phyloP scores from a whole-genome alignment of 2,329 filamentous ascomycete genomes.

The Talaromyces sp. region DNA sequence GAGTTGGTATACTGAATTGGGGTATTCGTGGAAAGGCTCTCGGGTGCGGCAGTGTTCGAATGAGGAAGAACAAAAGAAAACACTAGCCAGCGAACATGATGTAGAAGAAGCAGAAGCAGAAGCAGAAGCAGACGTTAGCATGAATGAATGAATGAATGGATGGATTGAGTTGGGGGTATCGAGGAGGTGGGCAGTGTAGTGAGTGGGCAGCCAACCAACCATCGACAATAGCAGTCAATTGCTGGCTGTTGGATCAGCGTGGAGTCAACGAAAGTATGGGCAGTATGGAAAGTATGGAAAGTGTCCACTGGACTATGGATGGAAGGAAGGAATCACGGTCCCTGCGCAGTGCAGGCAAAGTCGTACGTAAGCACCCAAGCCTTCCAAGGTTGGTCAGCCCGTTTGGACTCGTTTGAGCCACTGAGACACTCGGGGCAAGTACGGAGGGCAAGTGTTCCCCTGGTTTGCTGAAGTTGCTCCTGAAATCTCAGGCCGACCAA shows the following conservation, averaged over 20 bases:
- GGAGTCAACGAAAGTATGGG: not conserved
- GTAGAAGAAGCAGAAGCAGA: not conserved
- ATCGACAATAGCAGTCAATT: not conserved
- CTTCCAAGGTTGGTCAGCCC: too few relatives aligned
- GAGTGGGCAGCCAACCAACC: constrained; percentile 2
- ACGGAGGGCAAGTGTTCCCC: not conserved
- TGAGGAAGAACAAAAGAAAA: not conserved
- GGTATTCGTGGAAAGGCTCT: not conserved
- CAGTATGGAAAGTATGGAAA: not conserved
- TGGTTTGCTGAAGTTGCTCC: not conserved
- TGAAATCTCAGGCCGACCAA: constrained; percentile 1
- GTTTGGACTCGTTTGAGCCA: not conserved
- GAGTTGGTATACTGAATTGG: not conserved
- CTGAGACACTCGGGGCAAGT: too few relatives aligned
- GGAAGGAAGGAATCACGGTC: too few relatives aligned
- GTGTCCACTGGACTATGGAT: too few relatives aligned
- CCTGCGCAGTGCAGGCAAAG: not conserved
- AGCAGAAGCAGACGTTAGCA: not conserved
- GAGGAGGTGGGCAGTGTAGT: constrained; percentile 6
- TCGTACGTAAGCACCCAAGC: constrained; percentile 5
- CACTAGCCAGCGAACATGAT: not conserved
- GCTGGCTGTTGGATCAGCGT: not conserved
- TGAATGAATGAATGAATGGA: not conserved
- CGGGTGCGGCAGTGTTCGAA: not conserved
- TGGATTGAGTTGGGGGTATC: not conserved